These are phyloP conservation scores for Quercus gilva DNA, from an alignment of 306 rosid genomes.

Conservation along the genomic window DNA sequence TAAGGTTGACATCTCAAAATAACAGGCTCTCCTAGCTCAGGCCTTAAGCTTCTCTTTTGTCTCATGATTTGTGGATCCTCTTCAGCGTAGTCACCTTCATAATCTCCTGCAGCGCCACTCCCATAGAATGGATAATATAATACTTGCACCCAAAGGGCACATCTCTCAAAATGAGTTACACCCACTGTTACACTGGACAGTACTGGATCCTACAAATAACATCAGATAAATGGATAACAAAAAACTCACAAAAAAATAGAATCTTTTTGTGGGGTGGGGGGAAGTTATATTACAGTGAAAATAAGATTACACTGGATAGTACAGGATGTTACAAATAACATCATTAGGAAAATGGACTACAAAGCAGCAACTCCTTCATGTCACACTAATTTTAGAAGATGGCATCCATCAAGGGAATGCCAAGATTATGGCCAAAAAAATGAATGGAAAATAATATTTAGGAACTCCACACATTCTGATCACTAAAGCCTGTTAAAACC, in stretches of 20 bases:
- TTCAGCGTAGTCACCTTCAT: constrained; percentile 91
- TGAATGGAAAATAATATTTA: background rate
- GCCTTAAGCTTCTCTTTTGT: constrained; percentile 95
- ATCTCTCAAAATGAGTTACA: constrained; percentile 93
- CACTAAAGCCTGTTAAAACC: background rate
- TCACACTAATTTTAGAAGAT: background rate
- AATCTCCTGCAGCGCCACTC: constrained; percentile 83
- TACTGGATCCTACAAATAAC: constrained; percentile 81
- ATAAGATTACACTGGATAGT: background rate
- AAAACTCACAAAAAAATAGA: constrained; percentile 2
- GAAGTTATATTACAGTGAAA: background rate
- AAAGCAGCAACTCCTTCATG: background rate
- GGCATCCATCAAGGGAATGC: background rate
- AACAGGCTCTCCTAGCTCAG: constrained; percentile 96
- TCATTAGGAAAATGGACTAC: background rate
- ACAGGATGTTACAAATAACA: too few relatives aligned
- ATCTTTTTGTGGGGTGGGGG: too few relatives aligned
- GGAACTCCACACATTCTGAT: background rate
- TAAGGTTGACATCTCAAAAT: constrained; percentile 96
- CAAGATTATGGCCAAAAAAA: background rate
- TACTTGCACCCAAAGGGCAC: constrained; percentile 97
- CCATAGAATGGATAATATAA: constrained; percentile 97
- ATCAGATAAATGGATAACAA: constrained; percentile 31
- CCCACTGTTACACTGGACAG: constrained; percentile 94
- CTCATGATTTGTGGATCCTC: constrained; percentile 91